Percentiles rank a stretch among this genome's conserved stretches.
Evolutionary conservation across 768 basidiomycete genomes (phyloP).

Genomic region (Phylloporus arenicola): DNA sequence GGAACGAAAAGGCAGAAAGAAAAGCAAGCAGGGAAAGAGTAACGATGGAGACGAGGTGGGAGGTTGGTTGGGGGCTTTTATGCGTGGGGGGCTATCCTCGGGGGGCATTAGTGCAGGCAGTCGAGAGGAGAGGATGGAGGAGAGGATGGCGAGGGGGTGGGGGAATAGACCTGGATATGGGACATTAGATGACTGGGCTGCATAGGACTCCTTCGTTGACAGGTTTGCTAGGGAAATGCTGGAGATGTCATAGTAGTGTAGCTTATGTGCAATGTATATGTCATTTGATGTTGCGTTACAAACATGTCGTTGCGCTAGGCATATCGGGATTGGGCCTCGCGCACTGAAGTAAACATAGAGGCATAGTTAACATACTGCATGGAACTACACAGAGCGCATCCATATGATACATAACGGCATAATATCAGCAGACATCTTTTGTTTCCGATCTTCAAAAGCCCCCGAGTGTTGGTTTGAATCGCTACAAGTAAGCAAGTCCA

Average conservation of each 20-base stretch:
- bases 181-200: slow-evolving; percentile 53
- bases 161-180: slow-evolving; percentile 38
- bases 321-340: not conserved
- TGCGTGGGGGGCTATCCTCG: slow-evolving; percentile 20
- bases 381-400: slow-evolving; percentile 1
- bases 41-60: slow-evolving; percentile 24
- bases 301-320: not conserved
- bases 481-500: slow-evolving; percentile 31
- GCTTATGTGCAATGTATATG: not conserved
- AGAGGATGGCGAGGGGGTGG: slow-evolving; percentile 48
- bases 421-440: not conserved
- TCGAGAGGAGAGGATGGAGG: slow-evolving; percentile 48
- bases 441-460: not conserved
- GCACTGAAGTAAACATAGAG: slow-evolving; percentile 1
- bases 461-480: slow-evolving; percentile 15
- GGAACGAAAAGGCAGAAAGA: slow-evolving; percentile 27
- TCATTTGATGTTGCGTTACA: not conserved
- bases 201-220: slow-evolving; percentile 25
- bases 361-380: slow-evolving; percentile 16
- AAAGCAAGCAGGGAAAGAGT: slow-evolving; percentile 31
- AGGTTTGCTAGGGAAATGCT: not conserved
- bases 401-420: slow-evolving; percentile 14
- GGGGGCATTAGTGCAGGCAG: slow-evolving; percentile 17
- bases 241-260: not conserved
- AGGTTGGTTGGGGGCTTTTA: slow-evolving; percentile 23